Base-by-base conservation (phyloP, 805 yeast genomes). In the Saccharomyces jurei region DNA sequence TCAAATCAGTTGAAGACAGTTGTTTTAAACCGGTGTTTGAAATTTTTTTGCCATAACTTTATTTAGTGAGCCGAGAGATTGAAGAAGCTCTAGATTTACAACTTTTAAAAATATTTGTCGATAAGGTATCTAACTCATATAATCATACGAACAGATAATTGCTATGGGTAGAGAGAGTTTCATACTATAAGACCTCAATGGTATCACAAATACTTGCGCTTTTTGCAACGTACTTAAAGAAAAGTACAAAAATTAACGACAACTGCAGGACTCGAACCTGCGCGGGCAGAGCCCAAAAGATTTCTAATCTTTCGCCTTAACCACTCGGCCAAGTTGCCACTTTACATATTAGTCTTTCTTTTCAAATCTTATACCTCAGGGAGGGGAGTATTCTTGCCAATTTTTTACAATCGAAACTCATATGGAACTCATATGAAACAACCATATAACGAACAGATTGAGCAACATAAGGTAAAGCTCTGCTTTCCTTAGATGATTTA, bases 241-340 rank as follows among this genome's bases (percentile, higher is more conserved):
- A 44, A 47, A 41, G 64, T 46, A 57, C 26, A 68, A 71, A 69
- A 69, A 67, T 70, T 69, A 63, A 56, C 82, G 83, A 79, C 83
- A 79, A 75, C 82, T 76, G 82, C 83, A 79, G 83, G 83, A 79
- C 70, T 80, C 81, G 83, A 80, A 78, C 78, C 78, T 75, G 77
- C 77, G 78, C 78, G 77, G 78, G 77, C 70, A 73, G 71, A 68
- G 73, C 78, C 79, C 78, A 75, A 75, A 74, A 74, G 78, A 75
- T 75, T 73, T 73, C 77, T 73, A 74, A 75, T 77, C 81, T 77
- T 76, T 77, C 81, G 80, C 81, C 81, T 77, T 77, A 77, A 77
- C 81, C 81, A 74, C 81, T 77, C 81, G 81, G 81, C 80, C 81
- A 78, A 71, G 72, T 68, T 71, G 76, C 74, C 76, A 54, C 21